Percentiles rank a stretch among this genome's conserved stretches.
Conservation (phyloP, 2,329 filamentous ascomycete genomes). For the Tolypocladium album region DNA sequence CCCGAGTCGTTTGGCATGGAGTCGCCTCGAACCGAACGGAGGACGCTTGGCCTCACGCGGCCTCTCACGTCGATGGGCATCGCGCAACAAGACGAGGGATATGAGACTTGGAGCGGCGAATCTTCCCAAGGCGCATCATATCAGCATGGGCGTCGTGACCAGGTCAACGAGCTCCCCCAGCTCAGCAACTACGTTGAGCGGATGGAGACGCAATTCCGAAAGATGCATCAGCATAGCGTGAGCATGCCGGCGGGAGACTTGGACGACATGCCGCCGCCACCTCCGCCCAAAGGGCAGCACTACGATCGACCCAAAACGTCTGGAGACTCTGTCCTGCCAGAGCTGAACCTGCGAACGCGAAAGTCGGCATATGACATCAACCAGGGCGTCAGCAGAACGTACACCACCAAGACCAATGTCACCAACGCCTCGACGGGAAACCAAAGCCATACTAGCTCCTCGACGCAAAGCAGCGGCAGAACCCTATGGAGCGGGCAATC, state of each 20-base stretch:
- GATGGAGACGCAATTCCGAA: constrained; percentile 75
- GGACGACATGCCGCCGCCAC: constrained; percentile 47
- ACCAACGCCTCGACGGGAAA: constrained; percentile 68
- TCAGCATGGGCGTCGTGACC: constrained; percentile 27
- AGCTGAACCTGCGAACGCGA: constrained; percentile 45
- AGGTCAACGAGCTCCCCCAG: constrained; percentile 53
- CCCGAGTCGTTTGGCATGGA: constrained; percentile 70
- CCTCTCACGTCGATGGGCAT: constrained; percentile 70
- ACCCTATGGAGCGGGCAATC: constrained; percentile 93
- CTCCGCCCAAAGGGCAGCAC: constrained; percentile 45
- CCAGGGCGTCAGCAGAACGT: constrained; percentile 62
- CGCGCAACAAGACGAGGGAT: constrained; percentile 48
- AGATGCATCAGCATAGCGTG: constrained; percentile 53
- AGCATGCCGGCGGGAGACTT: constrained; percentile 27
- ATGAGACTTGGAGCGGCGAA: constrained; percentile 45
- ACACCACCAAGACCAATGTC: constrained; percentile 78
- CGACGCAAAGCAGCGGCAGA: constrained; percentile 67
- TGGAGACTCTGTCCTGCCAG: constrained; percentile 27
- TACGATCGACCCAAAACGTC: constrained; percentile 49
- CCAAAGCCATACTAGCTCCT: constrained; percentile 62
- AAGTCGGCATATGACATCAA: constrained; percentile 74
- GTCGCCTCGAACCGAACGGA: constrained; percentile 15
- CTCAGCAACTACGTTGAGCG: constrained; percentile 80
- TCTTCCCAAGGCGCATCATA: constrained; percentile 38
- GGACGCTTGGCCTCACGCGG: constrained; percentile 14